Conservation (phyloP, 2,329 filamentous ascomycete species). For the Paecilomyces dactylethromorphus region DNA sequence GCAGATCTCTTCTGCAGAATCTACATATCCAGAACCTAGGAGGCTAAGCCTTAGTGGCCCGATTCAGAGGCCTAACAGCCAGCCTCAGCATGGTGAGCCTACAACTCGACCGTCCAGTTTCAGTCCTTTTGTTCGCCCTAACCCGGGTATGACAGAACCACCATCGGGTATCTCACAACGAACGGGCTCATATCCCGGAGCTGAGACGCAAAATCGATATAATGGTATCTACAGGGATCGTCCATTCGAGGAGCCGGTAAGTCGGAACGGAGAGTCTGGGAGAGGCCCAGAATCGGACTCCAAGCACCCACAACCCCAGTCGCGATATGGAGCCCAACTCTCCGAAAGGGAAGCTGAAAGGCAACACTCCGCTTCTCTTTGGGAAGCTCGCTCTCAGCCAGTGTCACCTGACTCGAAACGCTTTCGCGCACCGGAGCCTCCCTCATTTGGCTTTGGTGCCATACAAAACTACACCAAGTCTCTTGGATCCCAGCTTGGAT, state of each 20-base stretch:
- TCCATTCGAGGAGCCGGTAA: conserved; percentile 26
- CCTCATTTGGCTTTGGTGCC: conserved; percentile 32
- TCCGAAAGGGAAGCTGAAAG: conserved; percentile 28
- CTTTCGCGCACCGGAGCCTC: conserved; percentile 23
- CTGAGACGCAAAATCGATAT: conserved; percentile 27
- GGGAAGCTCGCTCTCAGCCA: conserved; percentile 33
- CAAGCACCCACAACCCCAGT: conserved; percentile 17
- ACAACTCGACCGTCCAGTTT: conserved; percentile 25
- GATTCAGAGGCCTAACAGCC: conserved; percentile 36
- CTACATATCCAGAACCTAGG: conserved; percentile 27
- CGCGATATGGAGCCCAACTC: conserved; percentile 25
- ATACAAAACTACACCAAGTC: conserved; percentile 38
- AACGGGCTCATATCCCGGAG: conserved; percentile 21
- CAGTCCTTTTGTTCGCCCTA: conserved; percentile 26
- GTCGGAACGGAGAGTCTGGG: conserved; percentile 27
- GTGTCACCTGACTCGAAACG: conserved; percentile 32
- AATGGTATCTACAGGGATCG: conserved; percentile 28
- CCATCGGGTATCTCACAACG: conserved; percentile 13
- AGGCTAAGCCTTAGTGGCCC: conserved; percentile 40
- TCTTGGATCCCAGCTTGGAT: conserved; percentile 30
- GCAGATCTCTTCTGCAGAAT: conserved; percentile 26
- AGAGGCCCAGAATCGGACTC: conserved; percentile 22
- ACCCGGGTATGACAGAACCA: conserved; percentile 16
- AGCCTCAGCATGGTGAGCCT: conserved; percentile 32
- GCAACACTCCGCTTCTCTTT: conserved; percentile 18